phyloP scores from a whole-genome alignment of 768 basidiomycete genomes.

The Calocera viscosa region DNA sequence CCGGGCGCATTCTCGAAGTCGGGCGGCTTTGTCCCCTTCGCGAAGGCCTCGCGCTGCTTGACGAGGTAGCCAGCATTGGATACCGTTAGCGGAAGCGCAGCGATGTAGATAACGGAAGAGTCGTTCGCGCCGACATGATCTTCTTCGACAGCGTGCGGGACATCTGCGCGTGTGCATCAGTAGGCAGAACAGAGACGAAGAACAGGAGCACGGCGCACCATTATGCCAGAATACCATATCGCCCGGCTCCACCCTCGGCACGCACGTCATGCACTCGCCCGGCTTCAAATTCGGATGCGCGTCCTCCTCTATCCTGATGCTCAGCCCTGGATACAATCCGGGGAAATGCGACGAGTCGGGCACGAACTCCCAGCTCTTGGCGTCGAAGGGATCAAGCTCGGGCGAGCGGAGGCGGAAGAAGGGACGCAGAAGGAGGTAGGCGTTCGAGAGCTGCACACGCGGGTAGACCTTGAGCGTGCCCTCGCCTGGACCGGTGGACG shows the following conservation, averaged over 20 bases:
- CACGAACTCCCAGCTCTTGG: constrained; percentile 48
- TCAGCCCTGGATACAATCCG: neutral
- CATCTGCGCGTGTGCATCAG: constrained; percentile 24
- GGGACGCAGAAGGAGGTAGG: constrained; percentile 61
- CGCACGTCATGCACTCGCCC: neutral
- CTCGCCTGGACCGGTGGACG: constrained; percentile 53
- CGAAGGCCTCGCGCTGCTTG: neutral
- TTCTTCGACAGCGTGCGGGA: constrained; percentile 43
- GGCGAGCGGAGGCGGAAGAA: constrained; percentile 46
- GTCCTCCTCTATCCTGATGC: neutral
- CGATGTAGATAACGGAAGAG: constrained; percentile 12
- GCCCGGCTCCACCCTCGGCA: neutral
- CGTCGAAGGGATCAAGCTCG: constrained; percentile 30
- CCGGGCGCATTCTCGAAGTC: neutral
- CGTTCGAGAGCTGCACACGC: constrained; percentile 49
- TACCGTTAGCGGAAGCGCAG: neutral
- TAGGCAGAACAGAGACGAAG: too few relatives aligned
- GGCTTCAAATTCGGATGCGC: neutral
- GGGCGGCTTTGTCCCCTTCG: neutral
- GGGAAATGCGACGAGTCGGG: constrained; percentile 10
- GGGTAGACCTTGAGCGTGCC: constrained; percentile 50
- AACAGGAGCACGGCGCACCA: constrained; percentile 25
- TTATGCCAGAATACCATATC: constrained; percentile 27
- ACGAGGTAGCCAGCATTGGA: neutral
- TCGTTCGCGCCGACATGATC: constrained; percentile 37